A percentile compares a stretch with the other conserved stretches of the same genome.
Conservation (phyloP, 2,329 filamentous ascomycete species). For the Ascochyta pisi region DNA sequence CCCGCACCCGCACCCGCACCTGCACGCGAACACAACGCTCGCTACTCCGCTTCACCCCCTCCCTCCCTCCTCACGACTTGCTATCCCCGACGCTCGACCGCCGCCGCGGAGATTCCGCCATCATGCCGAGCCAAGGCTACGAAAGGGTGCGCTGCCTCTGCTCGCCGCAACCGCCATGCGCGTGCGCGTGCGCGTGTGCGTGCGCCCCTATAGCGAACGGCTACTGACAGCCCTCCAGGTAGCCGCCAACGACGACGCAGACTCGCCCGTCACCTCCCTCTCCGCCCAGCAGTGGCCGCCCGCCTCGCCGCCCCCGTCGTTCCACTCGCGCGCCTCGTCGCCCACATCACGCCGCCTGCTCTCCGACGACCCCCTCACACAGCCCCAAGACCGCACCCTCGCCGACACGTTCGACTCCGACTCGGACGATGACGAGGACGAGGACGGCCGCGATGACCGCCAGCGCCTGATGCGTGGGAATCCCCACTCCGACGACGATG, state of each 20-base stretch:
- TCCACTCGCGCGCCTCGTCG: slow-evolving; percentile 83
- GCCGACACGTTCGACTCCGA: slow-evolving; percentile 88
- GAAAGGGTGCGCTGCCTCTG: slow-evolving; percentile 52
- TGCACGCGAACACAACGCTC: not conserved
- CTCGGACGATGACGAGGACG: slow-evolving; percentile 69
- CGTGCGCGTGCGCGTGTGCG: not conserved
- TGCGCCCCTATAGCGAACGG: slow-evolving; percentile 13
- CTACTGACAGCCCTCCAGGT: slow-evolving; percentile 40
- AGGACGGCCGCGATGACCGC: slow-evolving; percentile 77
- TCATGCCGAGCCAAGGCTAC: slow-evolving; percentile 58
- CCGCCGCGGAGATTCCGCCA: slow-evolving; percentile 16
- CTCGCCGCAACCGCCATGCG: slow-evolving; percentile 15
- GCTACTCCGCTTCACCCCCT: not conserved
- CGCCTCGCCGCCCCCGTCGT: slow-evolving; percentile 72
- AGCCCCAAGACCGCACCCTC: slow-evolving; percentile 77
- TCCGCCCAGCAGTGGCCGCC: slow-evolving; percentile 48
- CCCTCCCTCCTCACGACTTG: not conserved
- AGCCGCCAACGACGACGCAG: slow-evolving; percentile 54
- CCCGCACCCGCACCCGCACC: too few relatives aligned
- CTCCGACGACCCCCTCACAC: slow-evolving; percentile 59
- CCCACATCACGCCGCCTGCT: slow-evolving; percentile 61
- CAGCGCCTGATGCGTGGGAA: slow-evolving; percentile 82
- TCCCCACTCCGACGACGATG: slow-evolving; percentile 34
- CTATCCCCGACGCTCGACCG: not conserved
- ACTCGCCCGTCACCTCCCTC: slow-evolving; percentile 39